A percentile compares a stretch with the other conserved stretches of the same genome.
These are phyloP conservation scores for Eutrema salsugineum DNA, from an alignment of 441 rosid species.

Conservation along the genomic window DNA sequence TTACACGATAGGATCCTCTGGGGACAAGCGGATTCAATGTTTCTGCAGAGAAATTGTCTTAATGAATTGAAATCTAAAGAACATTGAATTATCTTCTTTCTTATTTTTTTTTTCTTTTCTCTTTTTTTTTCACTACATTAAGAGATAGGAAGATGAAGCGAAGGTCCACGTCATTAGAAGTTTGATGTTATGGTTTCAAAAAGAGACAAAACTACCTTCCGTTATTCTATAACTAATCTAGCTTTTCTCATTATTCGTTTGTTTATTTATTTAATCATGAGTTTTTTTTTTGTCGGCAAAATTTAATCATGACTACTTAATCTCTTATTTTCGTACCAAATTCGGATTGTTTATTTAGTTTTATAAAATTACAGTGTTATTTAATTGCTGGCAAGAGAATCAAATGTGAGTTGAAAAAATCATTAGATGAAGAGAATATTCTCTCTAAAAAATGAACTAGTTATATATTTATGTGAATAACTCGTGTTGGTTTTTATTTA, in stretches of 20 bases:
- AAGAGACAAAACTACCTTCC: slow-evolving; percentile 30
- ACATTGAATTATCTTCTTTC: not conserved
- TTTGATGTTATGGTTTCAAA: slow-evolving; percentile 17
- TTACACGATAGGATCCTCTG: slow-evolving; percentile 20
- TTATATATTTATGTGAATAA: not conserved
- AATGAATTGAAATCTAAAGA: slow-evolving; percentile 8
- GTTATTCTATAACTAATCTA: slow-evolving; percentile 16
- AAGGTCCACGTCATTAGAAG: slow-evolving; percentile 21
- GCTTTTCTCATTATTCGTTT: not conserved
- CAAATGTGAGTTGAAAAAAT: not conserved
- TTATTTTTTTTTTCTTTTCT: no score
- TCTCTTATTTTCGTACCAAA: not conserved
- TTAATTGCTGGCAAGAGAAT: slow-evolving; percentile 14
- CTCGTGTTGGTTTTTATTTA: slow-evolving; percentile 3
- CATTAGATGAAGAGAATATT: slow-evolving; percentile 8
- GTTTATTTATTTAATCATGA: not conserved
- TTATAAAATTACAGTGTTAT: not conserved
- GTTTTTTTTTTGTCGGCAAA: no score
- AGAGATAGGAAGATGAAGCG: slow-evolving; percentile 37
- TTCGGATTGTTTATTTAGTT: not conserved
- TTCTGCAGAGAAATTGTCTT: slow-evolving; percentile 21
- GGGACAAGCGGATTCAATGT: slow-evolving; percentile 19
- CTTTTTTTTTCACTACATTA: not conserved
- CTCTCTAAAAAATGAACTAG: not conserved
- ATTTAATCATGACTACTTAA: no score